Base-by-base conservation (phyloP, 2,329 filamentous ascomycete genomes). In the Colletotrichum incanum region DNA sequence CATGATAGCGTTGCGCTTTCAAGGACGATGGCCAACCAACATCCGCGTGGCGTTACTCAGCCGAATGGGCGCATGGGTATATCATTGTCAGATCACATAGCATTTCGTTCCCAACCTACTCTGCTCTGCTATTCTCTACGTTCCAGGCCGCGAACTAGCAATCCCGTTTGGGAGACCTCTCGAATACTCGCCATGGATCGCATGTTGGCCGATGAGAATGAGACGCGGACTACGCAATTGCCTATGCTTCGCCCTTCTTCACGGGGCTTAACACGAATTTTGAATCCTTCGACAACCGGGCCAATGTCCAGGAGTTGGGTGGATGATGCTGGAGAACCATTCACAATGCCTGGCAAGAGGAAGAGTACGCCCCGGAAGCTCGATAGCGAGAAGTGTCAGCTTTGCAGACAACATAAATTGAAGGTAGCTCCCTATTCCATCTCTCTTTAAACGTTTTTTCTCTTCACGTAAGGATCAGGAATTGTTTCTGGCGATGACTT, bases 341-440 rank as follows among this genome's bases (percentile, higher is more conserved):
- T 2, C 4, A 14, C 50, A 5, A 5, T 34, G 6, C 8, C 14
- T 9, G 28, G 28, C 26, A 61, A 61, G 12, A 34, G 58, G 12
- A 61, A 61, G 41, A 37, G 28, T 9, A 11, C 41, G 12, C 58
- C 58, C 20, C 41, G 58, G 0, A 61, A 61, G 18, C 41, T 61
- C 6, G 58, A 61, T 23, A 61, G 26, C 20, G 58, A 61, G 26
- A 61, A 47, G 41, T 61, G 58, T 18, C 58, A 61, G 41, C 41
- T 61, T 47, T 61, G 58, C 28, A 61, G 58, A 5, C 58, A 61
- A 47, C 58, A 61, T 26, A 61, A 61, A 18, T 23, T 61, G 28
- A 61, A 61, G 41, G 58, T 61, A 37, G 11, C 16, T 6, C 28
- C 16, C 16, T 7, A 20, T 9, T 31, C 26, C 23, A 1, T 45